Evolutionary conservation across 1,284 basidiomycete genomes (phyloP), one percentile per base, ranked within the genome.

Genomic region (Acaromyces ingoldii): DNA sequence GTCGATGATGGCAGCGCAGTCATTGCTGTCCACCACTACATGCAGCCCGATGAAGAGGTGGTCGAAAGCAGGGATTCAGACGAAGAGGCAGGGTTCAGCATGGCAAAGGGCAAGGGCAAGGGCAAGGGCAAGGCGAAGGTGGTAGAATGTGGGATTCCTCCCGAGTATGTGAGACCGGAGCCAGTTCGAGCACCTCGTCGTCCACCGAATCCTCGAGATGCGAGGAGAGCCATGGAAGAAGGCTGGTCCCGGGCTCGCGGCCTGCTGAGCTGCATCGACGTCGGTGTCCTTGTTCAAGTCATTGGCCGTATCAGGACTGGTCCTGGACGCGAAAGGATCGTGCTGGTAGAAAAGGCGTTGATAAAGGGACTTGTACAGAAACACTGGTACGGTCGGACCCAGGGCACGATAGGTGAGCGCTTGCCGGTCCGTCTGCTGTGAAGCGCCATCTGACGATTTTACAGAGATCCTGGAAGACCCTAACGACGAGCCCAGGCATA

Each of bases 1-100:
- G 38, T 40, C n/a, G 42, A 45, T 31, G 42, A 45, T 30, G 42
- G 42, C 19, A 45, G 42, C 26, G 13, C 17, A 11, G 42, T 45
- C 22, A 29, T 45, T 6, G 42, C 42, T n/a, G 42, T 29, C 4
- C 42, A 45, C 34, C 42, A 45, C 26, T n/a, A n/a, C n/a, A n/a
- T n/a, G n/a, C n/a, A n/a, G n/a, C n/a, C n/a, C n/a, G n/a, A n/a
- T n/a, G n/a, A n/a, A n/a, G n/a, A n/a, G n/a, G n/a, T n/a, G n/a
- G n/a, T n/a, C n/a, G n/a, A n/a, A n/a, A n/a, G n/a, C n/a, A n/a
- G n/a, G 25, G 17, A 6, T 45, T 26, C 24, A 13, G 26, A 13
- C 42, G 17, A 28, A 25, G 17, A 42, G 15, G 22, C 29, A 22
- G n/a, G 22, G 40, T 25, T 5, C 9, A 17, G 11, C 17, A 17